These are phyloP conservation scores for Naematelia aurantialba DNA, from an alignment of 768 basidiomycete species.

Conservation along the genomic window DNA sequence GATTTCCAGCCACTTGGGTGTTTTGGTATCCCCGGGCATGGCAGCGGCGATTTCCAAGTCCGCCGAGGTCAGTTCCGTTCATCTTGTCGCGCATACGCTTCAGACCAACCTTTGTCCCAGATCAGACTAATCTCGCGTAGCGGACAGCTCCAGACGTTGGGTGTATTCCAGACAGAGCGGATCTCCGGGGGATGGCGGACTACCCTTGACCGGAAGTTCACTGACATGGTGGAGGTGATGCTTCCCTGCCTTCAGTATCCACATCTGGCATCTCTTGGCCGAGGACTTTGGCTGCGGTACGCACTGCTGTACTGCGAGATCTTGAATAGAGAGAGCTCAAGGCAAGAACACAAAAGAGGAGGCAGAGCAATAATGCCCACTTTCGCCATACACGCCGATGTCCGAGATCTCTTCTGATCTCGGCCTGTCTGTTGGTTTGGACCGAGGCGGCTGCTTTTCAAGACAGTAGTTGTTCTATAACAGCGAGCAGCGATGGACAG, in stretches of 20 bases:
- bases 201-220: neutral
- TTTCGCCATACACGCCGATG: neutral
- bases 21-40: constrained; percentile 7
- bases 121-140: neutral
- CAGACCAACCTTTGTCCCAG: constrained; percentile 7
- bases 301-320: too few relatives aligned
- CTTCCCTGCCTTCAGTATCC: too few relatives aligned
- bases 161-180: neutral
- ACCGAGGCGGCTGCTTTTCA: too few relatives aligned
- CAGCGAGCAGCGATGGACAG: too few relatives aligned
- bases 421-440: too few relatives aligned
- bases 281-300: too few relatives aligned
- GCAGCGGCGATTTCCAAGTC: constrained; percentile 14
- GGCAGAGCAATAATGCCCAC: neutral
- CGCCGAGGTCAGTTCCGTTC: neutral
- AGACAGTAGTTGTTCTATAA: too few relatives aligned
- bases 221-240: neutral
- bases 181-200: neutral
- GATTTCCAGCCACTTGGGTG: constrained; percentile 50
- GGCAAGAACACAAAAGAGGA: too few relatives aligned
- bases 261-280: too few relatives aligned
- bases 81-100: neutral
- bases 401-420: neutral
- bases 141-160: neutral
- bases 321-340: too few relatives aligned